Evolutionary conservation across 2,329 filamentous ascomycete species (phyloP), one percentile per base, ranked within the genome.

Genomic region (Claviceps spartinae): DNA sequence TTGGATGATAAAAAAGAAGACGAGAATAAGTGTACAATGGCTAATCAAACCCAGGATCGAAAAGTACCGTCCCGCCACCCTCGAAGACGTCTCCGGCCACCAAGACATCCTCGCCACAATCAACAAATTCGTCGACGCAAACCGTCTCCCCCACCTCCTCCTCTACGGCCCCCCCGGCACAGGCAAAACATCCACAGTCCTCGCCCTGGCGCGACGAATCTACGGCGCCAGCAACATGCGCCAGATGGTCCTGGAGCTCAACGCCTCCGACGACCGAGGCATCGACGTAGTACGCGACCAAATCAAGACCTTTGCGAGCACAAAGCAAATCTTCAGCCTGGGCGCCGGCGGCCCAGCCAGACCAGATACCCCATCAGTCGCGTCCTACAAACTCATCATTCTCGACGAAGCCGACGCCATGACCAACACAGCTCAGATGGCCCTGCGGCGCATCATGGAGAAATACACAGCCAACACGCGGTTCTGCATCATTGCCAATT

Each of bases 401-500:
- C 80, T 98, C 4, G 93, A 98, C 67, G 93, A 98, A 73, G 93
- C 93, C n/a, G 93, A 98, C 67, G 93, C 93, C 51, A 98, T 98
- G 93, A 98, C 93, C n/a, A 86, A 88, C 51, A 94, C 91, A 0
- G 93, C 93, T 5, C 93, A 98, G 69, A 98, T 98, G 91, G 93
- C 93, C 0, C 74, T 98, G 52, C 81, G 93, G 56, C 77, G 93
- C 47, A 97, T 98, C 64, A 98, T 98, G 93, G 93, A 98, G 66
- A 95, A 95, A 71, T 98, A 98, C 72, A 98, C 93, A 0, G 87
- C 87, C 54, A 98, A 98, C 71, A 96, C 93, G 2, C 78, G 93
- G 50, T 98, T 98, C 72, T 97, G 91, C 72, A 88, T 98, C 64
- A 97, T 98, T 60, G 93, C 93, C 60, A 98, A 98, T 71, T 98